Base-by-base conservation (phyloP, 441 rosid genomes). In the Erodium trifolium region DNA sequence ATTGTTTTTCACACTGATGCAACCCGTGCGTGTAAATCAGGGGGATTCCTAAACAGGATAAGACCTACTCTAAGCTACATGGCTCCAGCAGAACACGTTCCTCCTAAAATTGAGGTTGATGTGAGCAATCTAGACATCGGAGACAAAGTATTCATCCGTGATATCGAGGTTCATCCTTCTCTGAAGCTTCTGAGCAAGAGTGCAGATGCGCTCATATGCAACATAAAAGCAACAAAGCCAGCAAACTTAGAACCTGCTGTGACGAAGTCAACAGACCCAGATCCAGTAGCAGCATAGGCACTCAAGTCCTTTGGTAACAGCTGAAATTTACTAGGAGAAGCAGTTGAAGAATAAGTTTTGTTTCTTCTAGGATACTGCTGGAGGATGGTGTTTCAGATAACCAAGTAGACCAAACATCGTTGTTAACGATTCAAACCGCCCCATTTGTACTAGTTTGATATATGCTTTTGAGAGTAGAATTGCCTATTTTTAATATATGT, bases 81-180 rank as follows among this genome's bases (percentile, higher is more conserved):
- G 14, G 86, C 93, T 70, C 90, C 88, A 49, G 91, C 95, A 0
- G 96, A 88, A 68, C 84, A 81, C 73, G 82, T 93, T 66, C 97
- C 95, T 67, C 81, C 85, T 2, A 88, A 91, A 75, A 80, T 93
- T n/a, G 93, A 91, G 81, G 89, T 91, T 55, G 97, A 93, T 45
- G 77, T 91, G 65, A 88, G 96, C 83, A 85, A 80, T 17, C 84
- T 93, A 34, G 97, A 91, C 72, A 75, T 88, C 39, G 96, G 80
- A 70, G 97, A 89, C 77, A 80, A 77, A 74, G 81, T 91, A 60
- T 78, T 67, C n/a, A 74, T 93, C 84, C 68, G 65, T 27, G 93
- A 93, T 37, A 65, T 91, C 3, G 78, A 70, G 64, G 85, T 89
- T 66, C 93, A 91, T 80, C 82, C 90, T 9, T 79, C 96, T 1